Percentiles rank a stretch among this genome's conserved stretches.
Evolutionary conservation across 306 rosid species (phyloP).

Genomic region (Medicago lupulina): DNA sequence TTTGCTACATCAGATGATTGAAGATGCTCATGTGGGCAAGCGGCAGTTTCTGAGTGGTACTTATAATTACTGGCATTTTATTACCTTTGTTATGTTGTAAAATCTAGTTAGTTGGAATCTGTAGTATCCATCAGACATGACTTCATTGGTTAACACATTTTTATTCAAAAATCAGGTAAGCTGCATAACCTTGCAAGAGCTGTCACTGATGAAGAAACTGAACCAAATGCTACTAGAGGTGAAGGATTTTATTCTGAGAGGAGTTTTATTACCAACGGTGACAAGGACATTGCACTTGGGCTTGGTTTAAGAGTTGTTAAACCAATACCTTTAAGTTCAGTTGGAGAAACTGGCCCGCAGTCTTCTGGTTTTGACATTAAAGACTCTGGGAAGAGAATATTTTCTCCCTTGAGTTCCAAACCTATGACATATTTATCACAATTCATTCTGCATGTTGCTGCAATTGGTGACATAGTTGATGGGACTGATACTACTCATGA

Average conservation of each 20-base stretch:
- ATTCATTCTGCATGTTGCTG: constrained; percentile 93
- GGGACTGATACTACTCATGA: constrained; percentile 98
- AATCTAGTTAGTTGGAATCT: constrained; percentile 23
- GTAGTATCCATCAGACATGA: constrained; percentile 28
- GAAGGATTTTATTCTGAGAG: constrained; percentile 73
- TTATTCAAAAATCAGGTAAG: constrained; percentile 67
- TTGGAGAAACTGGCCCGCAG: constrained; percentile 58
- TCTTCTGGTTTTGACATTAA: constrained; percentile 75
- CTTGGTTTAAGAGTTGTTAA: constrained; percentile 80
- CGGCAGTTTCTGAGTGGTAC: constrained; percentile 95
- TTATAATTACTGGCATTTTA: constrained; percentile 2
- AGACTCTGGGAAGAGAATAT: constrained; percentile 83
- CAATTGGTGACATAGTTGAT: constrained; percentile 96
- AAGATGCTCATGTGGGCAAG: constrained; percentile 93
- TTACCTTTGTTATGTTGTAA: neutral
- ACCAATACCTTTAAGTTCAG: constrained; percentile 65
- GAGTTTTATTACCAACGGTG: constrained; percentile 60
- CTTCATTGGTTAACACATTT: constrained; percentile 36
- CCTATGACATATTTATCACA: constrained; percentile 87
- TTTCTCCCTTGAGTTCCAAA: constrained; percentile 82
- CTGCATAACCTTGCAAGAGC: constrained; percentile 99
- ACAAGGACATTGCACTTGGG: constrained; percentile 82
- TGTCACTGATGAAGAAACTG: constrained; percentile 92
- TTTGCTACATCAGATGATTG: constrained; percentile 95
- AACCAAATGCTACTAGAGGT: constrained; percentile 65